A percentile compares a stretch with the other conserved stretches of the same genome.
phyloP scores from a whole-genome alignment of 1,139 yeast genomes.

The Pichia cactophila region DNA sequence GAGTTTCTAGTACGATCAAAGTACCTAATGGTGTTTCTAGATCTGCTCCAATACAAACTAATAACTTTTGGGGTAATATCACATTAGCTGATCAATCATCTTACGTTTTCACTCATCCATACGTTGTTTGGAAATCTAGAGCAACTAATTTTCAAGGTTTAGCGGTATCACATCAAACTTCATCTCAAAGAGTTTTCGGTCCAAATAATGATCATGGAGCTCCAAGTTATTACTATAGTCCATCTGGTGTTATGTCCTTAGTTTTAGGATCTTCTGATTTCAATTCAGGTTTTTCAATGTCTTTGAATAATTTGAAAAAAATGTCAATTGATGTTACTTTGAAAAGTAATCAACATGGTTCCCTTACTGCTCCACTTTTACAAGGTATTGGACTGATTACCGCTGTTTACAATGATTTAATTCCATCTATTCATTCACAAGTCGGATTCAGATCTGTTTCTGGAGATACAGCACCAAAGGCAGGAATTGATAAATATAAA shows the following conservation, averaged over 20 bases:
- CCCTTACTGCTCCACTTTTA: slow-evolving; percentile 32
- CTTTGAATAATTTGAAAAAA: slow-evolving; percentile 25
- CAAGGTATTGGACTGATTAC: slow-evolving; percentile 75
- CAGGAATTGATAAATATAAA: slow-evolving; percentile 23
- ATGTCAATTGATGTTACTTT: slow-evolving; percentile 25
- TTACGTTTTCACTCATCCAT: slow-evolving; percentile 77
- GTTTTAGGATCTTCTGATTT: slow-evolving; percentile 25
- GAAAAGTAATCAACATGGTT: slow-evolving; percentile 10
- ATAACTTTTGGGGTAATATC: slow-evolving; percentile 78
- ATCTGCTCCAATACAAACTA: slow-evolving; percentile 56
- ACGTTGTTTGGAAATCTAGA: slow-evolving; percentile 58
- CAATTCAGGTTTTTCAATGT: slow-evolving; percentile 17
- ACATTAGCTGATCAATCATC: slow-evolving; percentile 57
- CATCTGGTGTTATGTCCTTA: slow-evolving; percentile 29
- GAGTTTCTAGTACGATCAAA: slow-evolving; percentile 36
- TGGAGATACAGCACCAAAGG: slow-evolving; percentile 23
- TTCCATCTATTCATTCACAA: slow-evolving; percentile 50
- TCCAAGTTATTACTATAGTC: slow-evolving; percentile 28
- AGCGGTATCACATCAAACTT: slow-evolving; percentile 60
- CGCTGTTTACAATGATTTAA: slow-evolving; percentile 47
- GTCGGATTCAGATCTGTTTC: slow-evolving; percentile 52
- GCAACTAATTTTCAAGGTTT: slow-evolving; percentile 41
- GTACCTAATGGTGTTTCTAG: slow-evolving; percentile 35
- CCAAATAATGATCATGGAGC: slow-evolving; percentile 34
- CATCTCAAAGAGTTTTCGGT: slow-evolving; percentile 57